Evolutionary conservation across 2,329 filamentous ascomycete genomes (phyloP), one percentile per base, ranked within the genome.

Genomic region (Beauveria scarabaeidicola): DNA sequence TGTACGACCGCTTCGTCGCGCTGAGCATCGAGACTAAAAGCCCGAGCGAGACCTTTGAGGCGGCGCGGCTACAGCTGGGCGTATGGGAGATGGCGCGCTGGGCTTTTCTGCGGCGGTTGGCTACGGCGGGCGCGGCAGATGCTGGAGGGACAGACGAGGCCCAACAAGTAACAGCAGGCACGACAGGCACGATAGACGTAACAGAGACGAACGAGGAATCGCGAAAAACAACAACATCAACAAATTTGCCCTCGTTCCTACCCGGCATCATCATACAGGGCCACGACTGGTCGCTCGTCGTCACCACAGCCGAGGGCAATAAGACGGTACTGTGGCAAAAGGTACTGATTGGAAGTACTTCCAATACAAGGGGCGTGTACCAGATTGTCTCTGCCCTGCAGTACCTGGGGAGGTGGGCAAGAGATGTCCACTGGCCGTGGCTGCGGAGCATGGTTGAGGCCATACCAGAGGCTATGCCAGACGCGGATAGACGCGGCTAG

Each of bases 361-460:
- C 57, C 6, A 63, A 58, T 44, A 48, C 60, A 50, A 60, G 40
- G 46, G 62, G 63, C 1, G 61, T 65, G 21, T 65, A 65, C 27
- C 57, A 64, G 46, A 64, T 65, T 13, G 54, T 64, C 2, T 58
- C 38, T 13, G 59, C 48, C 25, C 29, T 65, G 19, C 63, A 64
- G 19, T 36, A 61, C 23, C 29, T 64, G 10, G 50, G 50, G n/a
- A 29, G 46, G 23, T 64, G 63, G 63, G 58, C 41, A 19, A 21
- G 41, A 25, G 41, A 61, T 15, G 32, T 36, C 25, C 59, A 62
- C 38, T 65, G 55, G 61, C 59, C 59, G 17, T 63, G 59, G 59
- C 23, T 60, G 23, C 48, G 58, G 41, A n/a, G 3, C 6, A 4
- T 44, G 41, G 6, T 44, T 19, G 41, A 44, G 41, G 41, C 13